Evolutionary conservation across 768 basidiomycete genomes (phyloP).

Genomic region (Mycena venus): DNA sequence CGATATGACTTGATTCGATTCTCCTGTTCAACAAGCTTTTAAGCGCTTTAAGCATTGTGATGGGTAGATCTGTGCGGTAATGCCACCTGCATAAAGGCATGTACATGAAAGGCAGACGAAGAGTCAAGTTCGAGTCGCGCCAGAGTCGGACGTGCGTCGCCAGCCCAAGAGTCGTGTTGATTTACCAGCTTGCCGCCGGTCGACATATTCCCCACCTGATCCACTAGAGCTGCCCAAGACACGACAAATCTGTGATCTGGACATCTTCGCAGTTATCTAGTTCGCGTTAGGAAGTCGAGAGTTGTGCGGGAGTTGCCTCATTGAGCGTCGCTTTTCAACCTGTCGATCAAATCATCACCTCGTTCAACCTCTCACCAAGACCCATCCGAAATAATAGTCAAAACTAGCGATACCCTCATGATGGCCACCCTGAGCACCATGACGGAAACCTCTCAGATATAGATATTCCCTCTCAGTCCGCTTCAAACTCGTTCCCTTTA

Average conservation of each 20-base stretch:
- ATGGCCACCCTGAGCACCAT: neutral
- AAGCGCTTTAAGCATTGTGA: constrained; percentile 15
- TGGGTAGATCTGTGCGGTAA: constrained; percentile 14
- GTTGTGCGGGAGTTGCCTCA: neutral
- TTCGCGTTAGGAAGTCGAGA: constrained; percentile 10
- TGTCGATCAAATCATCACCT: neutral
- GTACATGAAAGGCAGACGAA: constrained; percentile 9
- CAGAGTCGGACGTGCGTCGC: neutral
- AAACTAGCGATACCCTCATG: neutral
- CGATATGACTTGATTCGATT: constrained; percentile 14
- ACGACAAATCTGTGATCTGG: neutral
- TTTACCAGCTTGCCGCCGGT: constrained; percentile 6
- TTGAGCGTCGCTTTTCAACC: neutral
- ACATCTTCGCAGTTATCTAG: constrained; percentile 10
- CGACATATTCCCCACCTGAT: constrained; percentile 24
- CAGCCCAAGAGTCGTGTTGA: neutral
- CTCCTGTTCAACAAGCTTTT: constrained; percentile 4
- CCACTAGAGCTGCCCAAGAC: constrained; percentile 16
- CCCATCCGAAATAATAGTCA: neutral
- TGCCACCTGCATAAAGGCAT: constrained; percentile 7
- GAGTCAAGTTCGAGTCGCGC: neutral
- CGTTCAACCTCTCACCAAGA: neutral
- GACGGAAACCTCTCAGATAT: neutral
- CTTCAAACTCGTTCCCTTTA: neutral
- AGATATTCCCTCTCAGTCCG: neutral